These are phyloP conservation scores for Friedmanniomyces endolithicus DNA, from an alignment of 495 filamentous ascomycete species.

Conservation along the genomic window DNA sequence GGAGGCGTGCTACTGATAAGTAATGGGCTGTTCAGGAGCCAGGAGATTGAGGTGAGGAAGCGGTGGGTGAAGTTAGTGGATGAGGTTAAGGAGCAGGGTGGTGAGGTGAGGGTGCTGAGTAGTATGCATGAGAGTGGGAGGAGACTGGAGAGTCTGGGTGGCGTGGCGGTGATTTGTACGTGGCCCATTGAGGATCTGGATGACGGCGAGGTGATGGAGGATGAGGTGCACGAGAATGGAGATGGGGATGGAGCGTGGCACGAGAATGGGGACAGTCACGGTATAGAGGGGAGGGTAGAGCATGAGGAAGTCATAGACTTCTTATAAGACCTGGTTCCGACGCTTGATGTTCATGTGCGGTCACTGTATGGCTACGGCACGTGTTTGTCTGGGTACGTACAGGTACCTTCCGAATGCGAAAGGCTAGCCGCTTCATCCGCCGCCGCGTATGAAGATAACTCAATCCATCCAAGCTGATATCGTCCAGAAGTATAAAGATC, in stretches of 20 bases:
- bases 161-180: conserved; percentile 80
- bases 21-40: conserved; percentile 70
- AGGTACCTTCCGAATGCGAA: too few species aligned
- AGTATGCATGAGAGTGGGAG: conserved; percentile 90
- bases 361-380: too few species aligned
- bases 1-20: conserved; percentile 76
- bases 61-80: conserved; percentile 81
- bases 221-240: neutral
- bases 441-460: too few species aligned
- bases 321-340: too few species aligned
- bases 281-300: neutral
- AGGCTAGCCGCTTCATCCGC: too few species aligned
- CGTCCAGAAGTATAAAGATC: too few species aligned
- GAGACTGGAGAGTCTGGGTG: conserved; percentile 69
- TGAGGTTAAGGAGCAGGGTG: conserved; percentile 77
- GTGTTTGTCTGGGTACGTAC: too few species aligned
- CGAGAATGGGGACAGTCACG: neutral
- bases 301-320: neutral
- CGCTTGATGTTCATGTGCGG: too few species aligned
- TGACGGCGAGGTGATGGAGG: conserved; percentile 1
- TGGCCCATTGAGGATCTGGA: conserved; percentile 72
- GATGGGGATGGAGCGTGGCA: neutral
- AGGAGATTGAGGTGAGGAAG: conserved; percentile 67
- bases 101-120: conserved; percentile 77
- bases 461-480: too few species aligned